These are phyloP conservation scores for Pseudocohnilembus persalinus DNA, from an alignment of 169 alveolate species.

Conservation along the genomic window DNA sequence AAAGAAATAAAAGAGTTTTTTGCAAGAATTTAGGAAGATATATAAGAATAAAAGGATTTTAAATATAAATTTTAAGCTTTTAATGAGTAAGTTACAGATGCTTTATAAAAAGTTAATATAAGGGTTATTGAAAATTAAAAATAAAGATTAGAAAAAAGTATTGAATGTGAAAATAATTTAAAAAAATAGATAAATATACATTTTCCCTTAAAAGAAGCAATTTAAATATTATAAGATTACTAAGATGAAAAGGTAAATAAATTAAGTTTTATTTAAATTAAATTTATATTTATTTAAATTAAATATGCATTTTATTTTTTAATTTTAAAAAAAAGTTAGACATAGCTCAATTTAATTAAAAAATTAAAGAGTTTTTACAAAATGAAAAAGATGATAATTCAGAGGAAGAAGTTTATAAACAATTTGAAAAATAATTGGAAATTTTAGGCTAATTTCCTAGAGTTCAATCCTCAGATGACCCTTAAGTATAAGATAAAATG, in stretches of 20 bases:
- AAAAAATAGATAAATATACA: neutral
- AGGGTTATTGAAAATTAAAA: neutral
- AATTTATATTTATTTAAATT: too few species aligned
- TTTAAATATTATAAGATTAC: neutral
- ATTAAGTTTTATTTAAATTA: too few species aligned
- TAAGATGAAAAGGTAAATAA: too few species aligned
- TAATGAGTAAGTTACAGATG: neutral
- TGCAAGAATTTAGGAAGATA: neutral
- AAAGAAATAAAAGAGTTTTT: neutral
- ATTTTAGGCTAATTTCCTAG: neutral
- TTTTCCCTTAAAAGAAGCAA: neutral
- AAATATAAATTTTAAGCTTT: neutral
- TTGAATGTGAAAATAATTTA: neutral
- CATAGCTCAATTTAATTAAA: neutral
- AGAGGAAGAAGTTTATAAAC: neutral
- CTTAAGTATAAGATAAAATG: neutral
- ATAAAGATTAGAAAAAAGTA: neutral
- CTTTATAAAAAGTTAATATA: too few species aligned
- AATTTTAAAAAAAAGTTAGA: too few species aligned
- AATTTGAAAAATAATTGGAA: neutral
- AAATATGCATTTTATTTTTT: too few species aligned
- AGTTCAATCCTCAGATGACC: neutral
- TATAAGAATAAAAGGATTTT: neutral
- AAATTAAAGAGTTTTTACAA: neutral
- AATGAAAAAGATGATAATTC: neutral